phyloP scores from a whole-genome alignment of 2,329 filamentous ascomycete species.

The Sporothrix phasma region DNA sequence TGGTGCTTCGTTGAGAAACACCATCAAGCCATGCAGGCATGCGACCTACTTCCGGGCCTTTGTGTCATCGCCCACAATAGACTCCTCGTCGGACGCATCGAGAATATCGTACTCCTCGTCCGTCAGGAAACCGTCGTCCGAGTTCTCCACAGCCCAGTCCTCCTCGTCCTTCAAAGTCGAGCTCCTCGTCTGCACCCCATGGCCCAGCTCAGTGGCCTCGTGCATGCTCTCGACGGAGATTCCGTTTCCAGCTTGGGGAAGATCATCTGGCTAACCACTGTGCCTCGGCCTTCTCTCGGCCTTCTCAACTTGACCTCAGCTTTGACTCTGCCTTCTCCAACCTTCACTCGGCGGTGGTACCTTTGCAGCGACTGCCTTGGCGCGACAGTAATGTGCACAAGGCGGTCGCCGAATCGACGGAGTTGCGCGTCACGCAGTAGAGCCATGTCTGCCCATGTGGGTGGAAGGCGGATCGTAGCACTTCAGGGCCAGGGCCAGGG shows the following conservation, averaged over 20 bases:
- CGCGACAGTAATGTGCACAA: slow-evolving; percentile 82
- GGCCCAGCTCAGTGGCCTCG: slow-evolving; percentile 35
- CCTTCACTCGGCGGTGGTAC: slow-evolving; percentile 8
- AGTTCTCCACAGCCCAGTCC: slow-evolving; percentile 28
- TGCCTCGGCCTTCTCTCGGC: slow-evolving; percentile 43
- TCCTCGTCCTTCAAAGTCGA: slow-evolving; percentile 50
- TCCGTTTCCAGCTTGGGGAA: slow-evolving; percentile 96
- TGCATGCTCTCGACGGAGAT: slow-evolving; percentile 71
- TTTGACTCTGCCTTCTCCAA: slow-evolving; percentile 33
- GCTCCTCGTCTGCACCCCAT: slow-evolving; percentile 22
- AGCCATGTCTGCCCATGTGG: too few relatives aligned
- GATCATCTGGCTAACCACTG: slow-evolving; percentile 63
- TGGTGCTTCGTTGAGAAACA: neutral
- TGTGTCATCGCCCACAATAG: slow-evolving; percentile 41
- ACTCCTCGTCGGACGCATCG: slow-evolving; percentile 88
- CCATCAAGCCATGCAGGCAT: neutral
- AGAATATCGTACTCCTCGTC: slow-evolving; percentile 98
- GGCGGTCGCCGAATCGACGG: slow-evolving; percentile 84
- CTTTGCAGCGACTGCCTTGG: slow-evolving; percentile 28
- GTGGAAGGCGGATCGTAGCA: too few relatives aligned
- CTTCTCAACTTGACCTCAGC: slow-evolving; percentile 33
- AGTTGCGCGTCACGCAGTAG: too few relatives aligned
- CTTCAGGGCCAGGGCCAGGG: slow-evolving; percentile 65
- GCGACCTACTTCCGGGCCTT: slow-evolving; percentile 21
- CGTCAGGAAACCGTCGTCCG: slow-evolving; percentile 73